Base-by-base conservation (phyloP, 1,139 yeast species). In the Debaryomyces sp. region DNA sequence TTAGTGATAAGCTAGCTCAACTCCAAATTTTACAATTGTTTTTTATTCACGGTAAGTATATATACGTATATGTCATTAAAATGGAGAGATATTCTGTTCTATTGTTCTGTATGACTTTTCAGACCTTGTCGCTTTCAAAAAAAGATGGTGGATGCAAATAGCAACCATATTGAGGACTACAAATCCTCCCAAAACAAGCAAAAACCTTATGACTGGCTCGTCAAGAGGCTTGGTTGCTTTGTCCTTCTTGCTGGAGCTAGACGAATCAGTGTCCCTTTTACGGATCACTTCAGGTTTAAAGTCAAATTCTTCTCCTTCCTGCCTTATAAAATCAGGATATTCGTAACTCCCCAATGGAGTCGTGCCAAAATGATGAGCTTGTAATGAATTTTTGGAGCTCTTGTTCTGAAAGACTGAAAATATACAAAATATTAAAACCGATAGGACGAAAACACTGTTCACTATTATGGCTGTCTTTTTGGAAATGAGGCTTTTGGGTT, bases 1-100 rank as follows among this genome's bases (percentile, higher is more conserved):
- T 27, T 10, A 8, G 6, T 24, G 21, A 27, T 27, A n/a, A 21
- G 17, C 34, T 9, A 2, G 13, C 26, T 10, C 17, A 2, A 15
- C 8, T n/a, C 21, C n/a, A 35, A n/a, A 21, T 35, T 21, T 35
- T 12, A 17, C 4, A 21, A 9, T 12, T 18, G 5, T 5, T 35
- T 35, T 18, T 21, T 21, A n/a, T 35, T 21, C 21, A 12, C 38
- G 22, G 1, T 35, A n/a, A 18, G 6, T 35, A 18, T 35, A 35
- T 35, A 35, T n/a, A 10, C n/a, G 22, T 35, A 21, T 35, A 15
- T 32, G 22, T 9, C 5, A 37, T 13, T 61, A 70, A 50, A 69
- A 70, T 4, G 78, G 78, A 17, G 77, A 71, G 27, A 69, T 62
- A 40, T 61, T 66, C 46, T 69, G 73, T 36, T 71, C 75, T 23